Evolutionary conservation across 2,329 filamentous ascomycete species (phyloP), one percentile per base, ranked within the genome.

Genomic region (Aspergillus unguis): DNA sequence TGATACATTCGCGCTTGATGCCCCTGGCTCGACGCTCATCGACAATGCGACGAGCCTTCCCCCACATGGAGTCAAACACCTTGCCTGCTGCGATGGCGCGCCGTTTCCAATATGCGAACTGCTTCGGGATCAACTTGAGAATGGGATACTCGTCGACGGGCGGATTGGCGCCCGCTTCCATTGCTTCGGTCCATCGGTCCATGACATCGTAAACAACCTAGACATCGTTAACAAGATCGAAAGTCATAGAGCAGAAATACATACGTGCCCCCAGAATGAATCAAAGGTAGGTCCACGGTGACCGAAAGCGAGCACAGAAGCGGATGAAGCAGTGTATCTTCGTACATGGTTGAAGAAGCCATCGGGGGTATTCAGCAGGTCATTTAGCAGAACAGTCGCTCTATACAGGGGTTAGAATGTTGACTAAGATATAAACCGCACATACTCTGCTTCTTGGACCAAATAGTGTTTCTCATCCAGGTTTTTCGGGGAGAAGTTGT

Each of bases 61-160:
- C 59, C 56, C 77, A 78, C 4, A 79, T 62, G 0, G 50, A 42
- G 26, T 74, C 71, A 71, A 78, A 78, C 42, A 68, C 66, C 6
- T 69, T 58, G n/a, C 70, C 64, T 3, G 31, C 43, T 33, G 28
- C 28, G 23, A 26, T 45, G 3, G 74, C 70, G 4, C 75, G 66
- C n/a, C 61, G 60, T 4, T 64, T 63, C 68, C 73, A 79, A 51
- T 74, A 72, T 1, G 69, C 68, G 3, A 77, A 44, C 1, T 43
- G 52, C 50, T 78, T 65, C 0, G 77, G 77, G 6, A 79, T 56
- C 3, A 61, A 68, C 40, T 76, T 70, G 8, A 80, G 60, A 28
- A 74, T 65, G 0, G 75, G 72, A 50, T 74, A 77, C 33, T 75
- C 66, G 44, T 80, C 77, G 1, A 79, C 73, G 0, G 77, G 77